A percentile compares a stretch with the other conserved stretches of the same genome.
Evolutionary conservation across 2,329 filamentous ascomycete genomes (phyloP).

Genomic region (Lecanosticta acicola): DNA sequence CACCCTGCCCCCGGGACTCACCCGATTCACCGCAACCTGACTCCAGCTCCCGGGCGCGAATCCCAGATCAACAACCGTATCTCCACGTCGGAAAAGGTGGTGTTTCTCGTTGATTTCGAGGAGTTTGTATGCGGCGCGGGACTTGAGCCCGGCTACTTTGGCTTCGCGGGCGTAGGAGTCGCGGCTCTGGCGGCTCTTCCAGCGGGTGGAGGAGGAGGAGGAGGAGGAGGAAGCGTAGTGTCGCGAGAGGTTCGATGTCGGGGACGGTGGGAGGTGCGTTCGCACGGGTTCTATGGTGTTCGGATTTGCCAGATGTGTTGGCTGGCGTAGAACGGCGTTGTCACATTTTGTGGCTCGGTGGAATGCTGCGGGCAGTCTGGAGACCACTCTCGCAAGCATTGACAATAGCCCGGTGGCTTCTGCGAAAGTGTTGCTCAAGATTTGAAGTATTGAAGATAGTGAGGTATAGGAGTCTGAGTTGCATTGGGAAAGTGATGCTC

Average conservation of each 20-base stretch:
- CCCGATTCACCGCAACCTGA: slow-evolving; percentile 75
- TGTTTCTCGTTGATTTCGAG: slow-evolving; percentile 83
- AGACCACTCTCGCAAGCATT: slow-evolving; percentile 19
- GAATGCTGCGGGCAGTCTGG: slow-evolving; percentile 9
- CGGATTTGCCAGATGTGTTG: neutral
- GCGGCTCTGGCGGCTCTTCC: slow-evolving; percentile 71
- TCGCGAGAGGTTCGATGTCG: neutral
- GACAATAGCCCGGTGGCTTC: slow-evolving; percentile 4
- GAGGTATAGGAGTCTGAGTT: too few relatives aligned
- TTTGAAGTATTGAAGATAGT: too few relatives aligned
- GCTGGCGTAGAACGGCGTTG: neutral
- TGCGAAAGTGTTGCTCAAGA: too few relatives aligned
- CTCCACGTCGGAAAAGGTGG: slow-evolving; percentile 68
- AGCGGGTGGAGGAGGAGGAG: slow-evolving; percentile 62
- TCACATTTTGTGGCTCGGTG: slow-evolving; percentile 1
- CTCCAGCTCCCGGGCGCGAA: slow-evolving; percentile 67
- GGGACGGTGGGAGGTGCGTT: neutral
- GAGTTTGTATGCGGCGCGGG: slow-evolving; percentile 88
- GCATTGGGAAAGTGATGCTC: too few relatives aligned
- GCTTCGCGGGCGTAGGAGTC: slow-evolving; percentile 72
- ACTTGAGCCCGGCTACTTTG: slow-evolving; percentile 74
- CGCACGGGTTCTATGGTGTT: neutral
- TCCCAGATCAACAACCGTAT: slow-evolving; percentile 85
- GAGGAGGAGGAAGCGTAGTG: slow-evolving; percentile 10
- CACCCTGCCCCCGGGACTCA: slow-evolving; percentile 64